phyloP scores from a whole-genome alignment of 352 stramenopile species.

The Phytophthora cryptogea region DNA sequence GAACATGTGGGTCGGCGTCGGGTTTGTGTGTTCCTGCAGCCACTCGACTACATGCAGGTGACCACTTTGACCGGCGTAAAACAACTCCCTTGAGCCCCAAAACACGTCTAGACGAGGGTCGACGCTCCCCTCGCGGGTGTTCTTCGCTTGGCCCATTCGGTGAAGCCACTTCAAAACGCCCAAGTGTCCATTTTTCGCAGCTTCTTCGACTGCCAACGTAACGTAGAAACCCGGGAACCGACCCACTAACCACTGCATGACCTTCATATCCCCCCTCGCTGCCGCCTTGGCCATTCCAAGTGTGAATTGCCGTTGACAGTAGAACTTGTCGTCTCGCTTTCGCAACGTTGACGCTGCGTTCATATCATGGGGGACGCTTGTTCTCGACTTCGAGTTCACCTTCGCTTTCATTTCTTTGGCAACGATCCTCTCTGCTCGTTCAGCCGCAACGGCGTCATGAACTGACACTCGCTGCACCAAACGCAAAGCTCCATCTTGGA shows the following conservation, averaged over 20 bases:
- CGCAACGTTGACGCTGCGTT: constrained; percentile 17
- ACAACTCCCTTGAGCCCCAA: constrained; percentile 43
- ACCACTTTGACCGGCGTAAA: constrained; percentile 39
- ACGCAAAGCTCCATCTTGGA: constrained; percentile 23
- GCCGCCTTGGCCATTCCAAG: constrained; percentile 33
- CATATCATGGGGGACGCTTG: constrained; percentile 8
- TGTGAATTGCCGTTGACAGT: constrained; percentile 33
- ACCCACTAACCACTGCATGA: constrained; percentile 36
- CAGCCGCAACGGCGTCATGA: constrained; percentile 19
- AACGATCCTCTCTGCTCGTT: constrained; percentile 23
- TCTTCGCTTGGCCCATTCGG: constrained; percentile 11
- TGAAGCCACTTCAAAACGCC: constrained; percentile 42
- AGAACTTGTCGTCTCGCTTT: constrained; percentile 30
- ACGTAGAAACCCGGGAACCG: constrained; percentile 38
- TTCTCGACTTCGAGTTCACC: constrained; percentile 13
- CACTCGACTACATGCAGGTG: constrained; percentile 41
- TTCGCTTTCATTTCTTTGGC: constrained; percentile 10
- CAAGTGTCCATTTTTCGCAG: constrained; percentile 37
- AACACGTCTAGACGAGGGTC: constrained; percentile 22
- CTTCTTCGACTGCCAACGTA: constrained; percentile 36
- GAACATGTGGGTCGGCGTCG: constrained; percentile 45
- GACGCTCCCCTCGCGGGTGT: constrained; percentile 7
- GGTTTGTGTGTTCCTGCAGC: constrained; percentile 41
- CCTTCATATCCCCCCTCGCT: constrained; percentile 28
- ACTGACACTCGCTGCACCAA: constrained; percentile 31